Percentiles rank a stretch among this genome's conserved stretches.
These are phyloP conservation scores for Diplodia intermedia DNA, from an alignment of 2,329 filamentous ascomycete species.

Conservation along the genomic window DNA sequence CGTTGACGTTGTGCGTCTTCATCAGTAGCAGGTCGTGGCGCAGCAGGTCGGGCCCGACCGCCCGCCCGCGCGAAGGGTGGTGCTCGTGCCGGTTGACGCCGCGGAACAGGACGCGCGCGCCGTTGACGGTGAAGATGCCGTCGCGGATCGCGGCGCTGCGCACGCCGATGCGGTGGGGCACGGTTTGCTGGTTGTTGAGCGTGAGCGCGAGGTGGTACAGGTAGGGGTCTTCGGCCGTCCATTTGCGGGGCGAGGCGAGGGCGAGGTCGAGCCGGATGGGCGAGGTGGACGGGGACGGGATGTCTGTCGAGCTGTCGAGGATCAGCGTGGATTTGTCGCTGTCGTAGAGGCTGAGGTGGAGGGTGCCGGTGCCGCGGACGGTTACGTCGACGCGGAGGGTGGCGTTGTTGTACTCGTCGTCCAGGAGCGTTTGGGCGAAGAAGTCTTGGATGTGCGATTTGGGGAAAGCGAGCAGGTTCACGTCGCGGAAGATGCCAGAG, in stretches of 20 bases:
- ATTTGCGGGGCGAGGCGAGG: conserved; percentile 65
- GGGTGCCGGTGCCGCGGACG: conserved; percentile 48
- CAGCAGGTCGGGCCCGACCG: conserved; percentile 63
- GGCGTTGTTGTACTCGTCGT: conserved; percentile 59
- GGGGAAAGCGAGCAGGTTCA: conserved; percentile 66
- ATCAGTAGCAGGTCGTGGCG: conserved; percentile 68
- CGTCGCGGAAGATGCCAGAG: conserved; percentile 71
- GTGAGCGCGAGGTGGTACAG: conserved; percentile 64
- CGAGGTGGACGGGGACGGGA: rapidly evolving
- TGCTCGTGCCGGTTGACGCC: conserved; percentile 5
- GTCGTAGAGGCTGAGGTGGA: conserved; percentile 48
- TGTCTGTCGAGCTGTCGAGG: background rate
- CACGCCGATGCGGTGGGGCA: conserved; percentile 67
- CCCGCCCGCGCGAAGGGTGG: background rate
- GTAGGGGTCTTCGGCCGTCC: conserved; percentile 71
- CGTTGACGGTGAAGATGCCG: background rate
- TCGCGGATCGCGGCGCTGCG: conserved; percentile 50
- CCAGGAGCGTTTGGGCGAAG: conserved; percentile 62
- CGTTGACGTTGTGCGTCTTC: conserved; percentile 75
- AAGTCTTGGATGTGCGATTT: conserved; percentile 62
- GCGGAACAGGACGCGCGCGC: background rate
- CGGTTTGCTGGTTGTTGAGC: conserved; percentile 50
- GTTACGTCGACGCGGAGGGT: conserved; percentile 58
- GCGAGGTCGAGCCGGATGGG: conserved; percentile 49
- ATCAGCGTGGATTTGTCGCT: background rate